Evolutionary conservation across 495 filamentous ascomycete genomes (phyloP).

Genomic region (Lasiosphaeria ovina): DNA sequence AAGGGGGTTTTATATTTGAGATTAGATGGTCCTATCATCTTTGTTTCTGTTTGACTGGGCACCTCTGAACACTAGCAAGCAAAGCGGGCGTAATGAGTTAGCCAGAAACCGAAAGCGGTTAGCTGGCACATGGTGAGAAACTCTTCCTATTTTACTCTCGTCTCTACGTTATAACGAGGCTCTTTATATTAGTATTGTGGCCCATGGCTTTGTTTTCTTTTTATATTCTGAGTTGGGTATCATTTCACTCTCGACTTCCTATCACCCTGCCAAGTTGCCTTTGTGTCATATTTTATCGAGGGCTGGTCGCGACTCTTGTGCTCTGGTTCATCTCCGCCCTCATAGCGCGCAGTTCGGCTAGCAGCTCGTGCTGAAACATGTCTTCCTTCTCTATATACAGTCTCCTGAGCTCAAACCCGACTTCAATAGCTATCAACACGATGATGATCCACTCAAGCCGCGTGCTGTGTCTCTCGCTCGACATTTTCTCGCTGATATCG

Average conservation of each 20-base stretch:
- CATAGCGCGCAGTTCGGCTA: conserved; percentile 23
- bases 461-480: conserved; percentile 86
- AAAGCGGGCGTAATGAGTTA: no score
- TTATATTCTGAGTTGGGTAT: conserved; percentile 25
- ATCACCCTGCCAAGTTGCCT: not conserved
- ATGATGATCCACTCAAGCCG: conserved; percentile 98
- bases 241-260: conserved; percentile 2
- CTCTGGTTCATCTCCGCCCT: conserved; percentile 14
- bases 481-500: conserved; percentile 80
- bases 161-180: no score
- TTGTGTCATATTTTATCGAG: not conserved
- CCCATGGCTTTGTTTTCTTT: conserved; percentile 2
- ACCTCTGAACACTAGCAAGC: no score
- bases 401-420: conserved; percentile 59
- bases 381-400: conserved; percentile 45
- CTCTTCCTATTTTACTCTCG: no score
- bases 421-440: conserved; percentile 86
- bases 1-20: no score
- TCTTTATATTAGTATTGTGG: not conserved
- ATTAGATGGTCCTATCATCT: no score
- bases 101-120: no score
- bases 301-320: not conserved
- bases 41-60: no score
- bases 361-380: conserved; percentile 25
- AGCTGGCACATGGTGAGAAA: no score